Conservation (phyloP, 306 rosid species). For the Styphnolobium japonicum region DNA sequence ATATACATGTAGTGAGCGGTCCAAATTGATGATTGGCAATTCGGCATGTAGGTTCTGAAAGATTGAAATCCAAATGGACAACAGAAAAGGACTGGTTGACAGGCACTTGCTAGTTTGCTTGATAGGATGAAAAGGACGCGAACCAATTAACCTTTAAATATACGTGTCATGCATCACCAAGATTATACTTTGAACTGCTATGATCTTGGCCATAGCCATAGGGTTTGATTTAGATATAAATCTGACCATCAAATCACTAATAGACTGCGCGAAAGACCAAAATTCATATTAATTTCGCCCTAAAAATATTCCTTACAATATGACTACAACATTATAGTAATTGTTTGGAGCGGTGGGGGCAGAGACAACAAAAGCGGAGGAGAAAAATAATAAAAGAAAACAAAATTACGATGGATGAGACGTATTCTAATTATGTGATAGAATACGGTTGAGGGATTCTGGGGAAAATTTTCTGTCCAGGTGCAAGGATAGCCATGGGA, state of each 20-base stretch:
- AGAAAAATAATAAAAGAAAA: neutral
- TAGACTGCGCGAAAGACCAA: neutral
- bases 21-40: slow-evolving; percentile 31
- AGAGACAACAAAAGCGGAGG: neutral
- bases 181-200: neutral
- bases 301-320: slow-evolving; percentile 42
- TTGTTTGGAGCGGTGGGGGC: neutral
- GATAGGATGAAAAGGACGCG: slow-evolving; percentile 32
- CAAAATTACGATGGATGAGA: neutral
- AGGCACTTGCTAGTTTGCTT: slow-evolving; percentile 36
- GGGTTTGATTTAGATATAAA: neutral
- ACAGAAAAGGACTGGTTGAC: slow-evolving; percentile 30
- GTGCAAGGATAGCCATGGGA: slow-evolving; percentile 84
- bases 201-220: neutral
- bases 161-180: slow-evolving; percentile 27
- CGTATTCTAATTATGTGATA: slow-evolving; percentile 12
- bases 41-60: slow-evolving; percentile 27
- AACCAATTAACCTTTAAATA: slow-evolving; percentile 12
- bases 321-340: neutral
- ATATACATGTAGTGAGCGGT: slow-evolving; percentile 27
- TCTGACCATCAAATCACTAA: neutral
- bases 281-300: slow-evolving; percentile 24
- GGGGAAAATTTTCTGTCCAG: slow-evolving; percentile 78
- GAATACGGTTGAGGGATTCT: slow-evolving; percentile 40
- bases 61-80: slow-evolving; percentile 22